Evolutionary conservation across 2,329 filamentous ascomycete genomes (phyloP), one percentile per base, ranked within the genome.

Genomic region (Epichloe gansuensis): DNA sequence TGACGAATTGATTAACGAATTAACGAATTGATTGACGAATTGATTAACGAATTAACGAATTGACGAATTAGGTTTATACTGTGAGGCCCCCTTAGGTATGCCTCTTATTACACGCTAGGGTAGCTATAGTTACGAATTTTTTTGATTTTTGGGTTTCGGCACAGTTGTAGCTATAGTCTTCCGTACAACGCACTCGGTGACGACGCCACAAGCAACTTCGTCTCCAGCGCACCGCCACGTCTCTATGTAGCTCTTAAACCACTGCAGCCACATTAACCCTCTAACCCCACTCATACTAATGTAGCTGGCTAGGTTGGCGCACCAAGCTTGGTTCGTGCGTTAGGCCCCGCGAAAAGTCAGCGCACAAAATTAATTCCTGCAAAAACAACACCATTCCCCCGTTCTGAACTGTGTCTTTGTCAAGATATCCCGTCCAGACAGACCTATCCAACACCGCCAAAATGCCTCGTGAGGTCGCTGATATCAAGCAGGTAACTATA

Each of bases 381-480:
- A 35, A 35, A 49, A 43, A 38, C 46, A 39, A 31, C 15, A 36
- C 15, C 12, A 13, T 15, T 5, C 31, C 25, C 44, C 15, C 8
- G 3, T 41, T 9, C 31, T 39, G 53, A 53, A 39, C 51, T 51
- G 51, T 49, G 42, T 53, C 49, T 36, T 51, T 42, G 51, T 51
- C 53, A 55, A 57, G 55, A 59, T 45, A 36, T 52, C 55, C 57
- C 47, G 46, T 58, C 46, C 54, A 52, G 56, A 49, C 56, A 60
- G 58, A 54, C 59, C 61, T 59, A 58, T 60, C 59, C 58, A 61
- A 66, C 57, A 72, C 77, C 75, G 76, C 75, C 87, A 95, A 78
- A 75, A 98, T 98, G 93, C 91, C 93, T 84, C 81, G 83, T 71
- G 89, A 97, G 87, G 86, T 96, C 74, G 87, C 84, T 72, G 93